Conservation (phyloP, 139 green algal species). For the Coelastrella sp. region DNA sequence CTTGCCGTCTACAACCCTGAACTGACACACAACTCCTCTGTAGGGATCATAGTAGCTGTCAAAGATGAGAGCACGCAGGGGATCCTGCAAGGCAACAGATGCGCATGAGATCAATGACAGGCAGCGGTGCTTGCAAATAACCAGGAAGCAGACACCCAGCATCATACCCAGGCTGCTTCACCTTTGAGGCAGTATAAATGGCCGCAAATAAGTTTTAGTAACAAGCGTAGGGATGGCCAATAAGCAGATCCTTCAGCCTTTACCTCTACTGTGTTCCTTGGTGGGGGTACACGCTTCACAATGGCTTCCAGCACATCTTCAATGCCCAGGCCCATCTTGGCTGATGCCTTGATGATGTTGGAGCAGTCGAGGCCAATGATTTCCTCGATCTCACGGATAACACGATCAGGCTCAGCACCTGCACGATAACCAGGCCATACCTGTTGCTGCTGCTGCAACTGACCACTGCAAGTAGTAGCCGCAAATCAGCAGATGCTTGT, state of each 20-base stretch:
- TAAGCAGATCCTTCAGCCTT: background rate
- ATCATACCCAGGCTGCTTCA: background rate
- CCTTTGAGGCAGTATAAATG: background rate
- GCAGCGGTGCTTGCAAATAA: background rate
- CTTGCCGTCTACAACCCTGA: constrained; percentile 87
- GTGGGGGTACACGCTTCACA: constrained; percentile 86
- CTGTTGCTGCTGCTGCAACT: background rate
- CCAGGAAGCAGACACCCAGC: background rate
- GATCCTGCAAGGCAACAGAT: constrained; percentile 46
- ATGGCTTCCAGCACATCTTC: constrained; percentile 94
- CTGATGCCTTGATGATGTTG: constrained; percentile 66
- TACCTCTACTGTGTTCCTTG: constrained; percentile 65
- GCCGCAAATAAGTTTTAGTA: background rate
- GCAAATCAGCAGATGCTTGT: background rate
- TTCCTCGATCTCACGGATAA: constrained; percentile 96
- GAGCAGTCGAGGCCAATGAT: constrained; percentile 94
- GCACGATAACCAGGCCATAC: background rate
- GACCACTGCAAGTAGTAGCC: too few relatives aligned
- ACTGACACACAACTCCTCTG: constrained; percentile 70
- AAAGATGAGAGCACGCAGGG: constrained; percentile 94
- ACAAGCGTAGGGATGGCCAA: background rate
- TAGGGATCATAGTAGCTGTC: constrained; percentile 99
- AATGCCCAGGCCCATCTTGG: constrained; percentile 85
- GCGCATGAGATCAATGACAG: background rate
- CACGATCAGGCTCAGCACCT: constrained; percentile 92